phyloP scores from a whole-genome alignment of 768 basidiomycete genomes.

The Goffeauzyma gilvescens region DNA sequence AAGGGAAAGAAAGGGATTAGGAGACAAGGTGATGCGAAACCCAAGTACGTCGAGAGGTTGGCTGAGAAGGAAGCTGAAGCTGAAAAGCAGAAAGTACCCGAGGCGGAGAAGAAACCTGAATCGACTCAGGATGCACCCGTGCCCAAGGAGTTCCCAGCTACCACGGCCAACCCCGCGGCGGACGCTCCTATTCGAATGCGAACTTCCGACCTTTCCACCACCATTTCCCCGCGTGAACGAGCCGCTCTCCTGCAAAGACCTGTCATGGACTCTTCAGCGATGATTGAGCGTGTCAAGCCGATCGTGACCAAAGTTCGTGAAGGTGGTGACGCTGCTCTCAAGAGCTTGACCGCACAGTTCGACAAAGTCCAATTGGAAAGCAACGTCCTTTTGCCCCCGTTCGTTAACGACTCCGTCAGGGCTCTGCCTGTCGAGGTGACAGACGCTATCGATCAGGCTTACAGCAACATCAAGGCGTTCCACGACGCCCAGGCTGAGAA shows the following conservation, averaged over 20 bases:
- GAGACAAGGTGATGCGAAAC: constrained; percentile 78
- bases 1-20: constrained; percentile 73
- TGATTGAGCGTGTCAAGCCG: constrained; percentile 83
- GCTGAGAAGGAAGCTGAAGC: constrained; percentile 10
- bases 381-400: constrained; percentile 62
- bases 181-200: constrained; percentile 50
- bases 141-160: constrained; percentile 22
- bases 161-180: constrained; percentile 7
- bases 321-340: constrained; percentile 68
- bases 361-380: constrained; percentile 49
- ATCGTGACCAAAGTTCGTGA: constrained; percentile 73
- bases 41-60: constrained; percentile 44
- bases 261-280: constrained; percentile 63
- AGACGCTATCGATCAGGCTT: constrained; percentile 72
- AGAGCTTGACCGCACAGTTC: constrained; percentile 79
- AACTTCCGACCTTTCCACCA: constrained; percentile 42
- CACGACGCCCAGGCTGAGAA: constrained; percentile 69
- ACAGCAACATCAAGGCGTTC: constrained; percentile 76
- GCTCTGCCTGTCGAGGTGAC: constrained; percentile 40
- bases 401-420: constrained; percentile 40
- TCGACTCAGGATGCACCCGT: constrained; percentile 27
- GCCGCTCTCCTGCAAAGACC: constrained; percentile 62
- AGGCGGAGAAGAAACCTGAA: constrained; percentile 16
- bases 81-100: constrained; percentile 10
- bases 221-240: constrained; percentile 39